phyloP scores from a whole-genome alignment of 306 rosid species.

The Cicer yamashitae region DNA sequence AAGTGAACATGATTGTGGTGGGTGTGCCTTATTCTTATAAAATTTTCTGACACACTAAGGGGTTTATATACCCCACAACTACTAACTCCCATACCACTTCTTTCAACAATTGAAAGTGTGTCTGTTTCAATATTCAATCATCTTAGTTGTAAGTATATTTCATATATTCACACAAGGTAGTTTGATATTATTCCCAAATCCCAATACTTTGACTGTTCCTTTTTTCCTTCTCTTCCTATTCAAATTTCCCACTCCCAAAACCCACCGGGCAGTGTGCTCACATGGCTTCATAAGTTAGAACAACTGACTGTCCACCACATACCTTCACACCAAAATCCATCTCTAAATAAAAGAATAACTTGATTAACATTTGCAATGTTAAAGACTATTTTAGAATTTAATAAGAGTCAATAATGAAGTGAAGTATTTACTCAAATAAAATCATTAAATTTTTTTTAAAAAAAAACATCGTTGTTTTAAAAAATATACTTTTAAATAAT shows the following conservation, averaged over 20 bases:
- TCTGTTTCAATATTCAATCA: slow-evolving; percentile 35
- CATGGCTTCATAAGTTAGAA: slow-evolving; percentile 44
- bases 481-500: too few species aligned
- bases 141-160: not conserved
- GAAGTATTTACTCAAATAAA: too few species aligned
- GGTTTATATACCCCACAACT: slow-evolving; percentile 49
- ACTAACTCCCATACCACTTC: slow-evolving; percentile 57
- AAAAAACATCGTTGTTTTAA: too few species aligned
- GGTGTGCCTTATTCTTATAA: slow-evolving; percentile 43
- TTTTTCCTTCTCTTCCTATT: slow-evolving; percentile 6
- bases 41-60: slow-evolving; percentile 40
- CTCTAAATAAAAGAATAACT: not conserved
- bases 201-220: slow-evolving; percentile 63
- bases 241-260: slow-evolving; percentile 56
- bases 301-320: slow-evolving; percentile 24
- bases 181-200: slow-evolving; percentile 61
- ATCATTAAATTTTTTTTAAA: too few species aligned
- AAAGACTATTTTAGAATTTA: too few species aligned
- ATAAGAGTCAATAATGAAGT: too few species aligned
- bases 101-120: slow-evolving; percentile 50
- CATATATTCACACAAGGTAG: slow-evolving; percentile 15
- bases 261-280: slow-evolving; percentile 74
- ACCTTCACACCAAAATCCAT: not conserved
- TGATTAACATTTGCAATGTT: too few species aligned
- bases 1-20: slow-evolving; percentile 45